These are phyloP conservation scores for Lobosporangium transversale DNA, from an alignment of 192 early-diverging fungal genomes.

Conservation along the genomic window DNA sequence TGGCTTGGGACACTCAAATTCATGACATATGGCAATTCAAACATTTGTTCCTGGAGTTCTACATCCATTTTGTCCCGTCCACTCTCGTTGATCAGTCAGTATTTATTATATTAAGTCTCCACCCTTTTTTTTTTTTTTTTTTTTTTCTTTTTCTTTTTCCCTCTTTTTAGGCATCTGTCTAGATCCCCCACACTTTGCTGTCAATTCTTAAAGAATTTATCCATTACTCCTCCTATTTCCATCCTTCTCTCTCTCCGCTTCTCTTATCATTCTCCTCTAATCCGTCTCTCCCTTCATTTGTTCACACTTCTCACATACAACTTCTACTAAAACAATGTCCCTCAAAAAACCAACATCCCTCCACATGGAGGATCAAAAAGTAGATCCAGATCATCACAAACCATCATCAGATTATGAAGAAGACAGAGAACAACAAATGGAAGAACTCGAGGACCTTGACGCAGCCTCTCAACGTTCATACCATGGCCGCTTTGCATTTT, in stretches of 20 bases:
- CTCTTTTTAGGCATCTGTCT: conserved; percentile 23
- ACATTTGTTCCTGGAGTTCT: too few relatives aligned
- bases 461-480: conserved; percentile 30
- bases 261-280: not conserved
- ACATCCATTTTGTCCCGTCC: not conserved
- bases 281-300: not conserved
- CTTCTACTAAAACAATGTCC: conserved; percentile 3
- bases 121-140: conserved; percentile 24
- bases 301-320: not conserved
- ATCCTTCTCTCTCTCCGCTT: not conserved
- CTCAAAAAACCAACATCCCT: conserved; percentile 17
- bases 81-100: not conserved
- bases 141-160: conserved; percentile 19
- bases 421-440: not conserved
- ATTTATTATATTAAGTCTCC: not conserved
- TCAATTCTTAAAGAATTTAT: too few relatives aligned
- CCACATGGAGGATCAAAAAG: conserved; percentile 25
- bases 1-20: too few relatives aligned
- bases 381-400: not conserved
- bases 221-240: not conserved
- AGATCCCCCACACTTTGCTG: conserved; percentile 13
- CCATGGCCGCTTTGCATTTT: conserved; percentile 40
- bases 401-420: not conserved
- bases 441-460: conserved; percentile 23
- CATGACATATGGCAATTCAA: too few relatives aligned